phyloP scores from a whole-genome alignment of 2,329 filamentous ascomycete species.

The Trichoderma atroviride region DNA sequence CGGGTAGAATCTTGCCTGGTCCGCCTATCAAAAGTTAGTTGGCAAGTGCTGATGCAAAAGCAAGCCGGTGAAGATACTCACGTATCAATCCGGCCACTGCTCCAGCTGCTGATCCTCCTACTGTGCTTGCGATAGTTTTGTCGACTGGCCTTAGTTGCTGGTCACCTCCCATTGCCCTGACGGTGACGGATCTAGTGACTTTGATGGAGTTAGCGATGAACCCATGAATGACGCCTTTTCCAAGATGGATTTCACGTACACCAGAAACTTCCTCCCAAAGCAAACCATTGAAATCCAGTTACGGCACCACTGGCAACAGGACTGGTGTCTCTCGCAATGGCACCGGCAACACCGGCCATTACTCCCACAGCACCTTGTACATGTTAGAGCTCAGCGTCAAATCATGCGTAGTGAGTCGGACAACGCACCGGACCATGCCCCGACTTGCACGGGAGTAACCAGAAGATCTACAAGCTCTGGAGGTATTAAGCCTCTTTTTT shows the following conservation, averaged over 20 bases:
- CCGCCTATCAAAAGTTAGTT: slow-evolving; percentile 44
- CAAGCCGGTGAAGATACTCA: slow-evolving; percentile 40
- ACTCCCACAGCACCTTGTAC: slow-evolving; percentile 60
- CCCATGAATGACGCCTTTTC: not conserved
- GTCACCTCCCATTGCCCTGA: slow-evolving; percentile 53
- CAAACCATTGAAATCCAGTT: slow-evolving; percentile 79
- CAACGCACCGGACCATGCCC: slow-evolving; percentile 57
- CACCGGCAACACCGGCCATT: slow-evolving; percentile 67
- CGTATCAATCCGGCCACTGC: slow-evolving; percentile 60
- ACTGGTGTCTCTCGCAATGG: slow-evolving; percentile 68
- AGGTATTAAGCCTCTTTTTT: slow-evolving; percentile 44
- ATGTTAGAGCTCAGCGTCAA: slow-evolving; percentile 29
- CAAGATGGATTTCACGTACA: slow-evolving; percentile 50
- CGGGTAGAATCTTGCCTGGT: slow-evolving; percentile 56
- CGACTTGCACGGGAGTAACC: slow-evolving; percentile 59
- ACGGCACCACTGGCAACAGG: slow-evolving; percentile 72
- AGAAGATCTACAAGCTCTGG: slow-evolving; percentile 51
- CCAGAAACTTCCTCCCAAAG: slow-evolving; percentile 76
- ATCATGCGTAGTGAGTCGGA: not conserved
- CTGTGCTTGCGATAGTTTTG: slow-evolving; percentile 65
- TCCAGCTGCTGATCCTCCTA: slow-evolving; percentile 72
- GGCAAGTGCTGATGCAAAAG: not conserved
- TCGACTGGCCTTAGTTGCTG: slow-evolving; percentile 60
- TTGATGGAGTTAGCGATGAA: slow-evolving; percentile 20
- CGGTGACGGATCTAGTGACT: slow-evolving; percentile 54